Conservation (phyloP, 1,284 basidiomycete genomes). For the Ganoderma leucocontextum region DNA sequence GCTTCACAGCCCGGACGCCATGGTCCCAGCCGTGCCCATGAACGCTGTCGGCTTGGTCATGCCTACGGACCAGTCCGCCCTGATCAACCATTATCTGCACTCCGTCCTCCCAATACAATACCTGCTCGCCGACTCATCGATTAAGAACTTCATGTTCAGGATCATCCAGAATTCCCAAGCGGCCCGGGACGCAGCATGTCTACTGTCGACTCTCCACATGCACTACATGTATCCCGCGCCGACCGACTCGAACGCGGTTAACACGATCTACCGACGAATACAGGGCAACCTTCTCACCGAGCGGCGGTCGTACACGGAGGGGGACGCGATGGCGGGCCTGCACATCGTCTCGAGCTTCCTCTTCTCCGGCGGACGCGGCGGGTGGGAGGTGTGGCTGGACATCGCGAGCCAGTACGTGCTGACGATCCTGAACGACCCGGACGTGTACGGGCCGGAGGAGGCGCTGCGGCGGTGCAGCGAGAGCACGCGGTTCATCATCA, state of each 20-base stretch:
- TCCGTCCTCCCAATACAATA: slow-evolving; percentile 72
- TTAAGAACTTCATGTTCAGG: slow-evolving; percentile 50
- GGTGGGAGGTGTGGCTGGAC: slow-evolving; percentile 71
- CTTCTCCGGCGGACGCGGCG: slow-evolving; percentile 75
- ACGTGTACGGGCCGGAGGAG: slow-evolving; percentile 49
- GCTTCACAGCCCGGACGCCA: slow-evolving; percentile 24
- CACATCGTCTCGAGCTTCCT: slow-evolving; percentile 78
- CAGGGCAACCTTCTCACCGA: slow-evolving; percentile 42
- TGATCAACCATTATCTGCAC: slow-evolving; percentile 54
- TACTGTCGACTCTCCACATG: slow-evolving; percentile 63
- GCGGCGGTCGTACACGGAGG: slow-evolving; percentile 48
- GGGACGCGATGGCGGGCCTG: slow-evolving; percentile 80
- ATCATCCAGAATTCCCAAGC: slow-evolving; percentile 54
- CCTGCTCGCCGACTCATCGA: slow-evolving; percentile 61
- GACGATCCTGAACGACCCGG: slow-evolving; percentile 49
- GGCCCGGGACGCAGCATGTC: slow-evolving; percentile 61
- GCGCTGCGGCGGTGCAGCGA: slow-evolving; percentile 56
- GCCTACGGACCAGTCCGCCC: slow-evolving; percentile 40
- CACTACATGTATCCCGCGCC: slow-evolving; percentile 41
- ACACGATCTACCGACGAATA: slow-evolving; percentile 43
- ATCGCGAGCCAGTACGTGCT: slow-evolving; percentile 64
- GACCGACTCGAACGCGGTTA: slow-evolving; percentile 31
- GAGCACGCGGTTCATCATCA: slow-evolving; percentile 73
- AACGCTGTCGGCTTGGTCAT: slow-evolving; percentile 39
- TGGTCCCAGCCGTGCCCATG: slow-evolving; percentile 32